Base-by-base conservation (phyloP, 306 rosid genomes). In the Dalbergia cochinchinensis region DNA sequence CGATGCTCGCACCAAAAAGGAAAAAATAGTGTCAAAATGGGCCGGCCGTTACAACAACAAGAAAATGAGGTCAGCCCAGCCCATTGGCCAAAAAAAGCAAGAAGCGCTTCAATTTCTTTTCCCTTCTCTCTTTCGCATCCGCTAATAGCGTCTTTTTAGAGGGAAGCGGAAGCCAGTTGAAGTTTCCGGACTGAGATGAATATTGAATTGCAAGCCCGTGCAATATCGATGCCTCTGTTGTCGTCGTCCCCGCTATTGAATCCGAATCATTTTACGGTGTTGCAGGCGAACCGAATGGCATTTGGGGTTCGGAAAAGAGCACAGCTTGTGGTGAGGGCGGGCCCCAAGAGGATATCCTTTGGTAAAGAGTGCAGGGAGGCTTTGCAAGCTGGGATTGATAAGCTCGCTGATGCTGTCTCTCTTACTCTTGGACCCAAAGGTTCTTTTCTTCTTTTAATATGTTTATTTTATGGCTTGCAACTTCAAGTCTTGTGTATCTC, bases 381-480 rank as follows among this genome's bases (percentile, higher is more conserved):
- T 41, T 79, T 94, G 47, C 97, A 79, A 79, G 65, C 70, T 26
- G 99, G 99, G 22, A 92, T 94, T 73, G 99, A 94, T 85, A 92
- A 94, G 87, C 92, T 92, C 42, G 97, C 97, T 16, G 97, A 92
- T 83, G 99, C 97, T 60, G 99, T 94, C 35, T 92, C 97, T 76
- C 87, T 94, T n/a, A 94, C 99, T 39, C 70, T 94, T 37, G 99
- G 99, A 77, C 99, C 99, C 68, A 92, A 81, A 92, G 99, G 99
- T 94, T 22, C 75, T 4, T 79, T 34, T 20, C 37, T 14, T 60
- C 31, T 50, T 1, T 2, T 1, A 22, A 42, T 57, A 44, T 42
- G 12, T 65, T 78, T 64, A 47, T 59, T 63, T 77, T 4, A 3
- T 66, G 15, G 10, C 15, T 72, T 7, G 2, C 31, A 26, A 26